Base-by-base conservation (phyloP, 768 basidiomycete species). In the Tricholoma furcatifolium region DNA sequence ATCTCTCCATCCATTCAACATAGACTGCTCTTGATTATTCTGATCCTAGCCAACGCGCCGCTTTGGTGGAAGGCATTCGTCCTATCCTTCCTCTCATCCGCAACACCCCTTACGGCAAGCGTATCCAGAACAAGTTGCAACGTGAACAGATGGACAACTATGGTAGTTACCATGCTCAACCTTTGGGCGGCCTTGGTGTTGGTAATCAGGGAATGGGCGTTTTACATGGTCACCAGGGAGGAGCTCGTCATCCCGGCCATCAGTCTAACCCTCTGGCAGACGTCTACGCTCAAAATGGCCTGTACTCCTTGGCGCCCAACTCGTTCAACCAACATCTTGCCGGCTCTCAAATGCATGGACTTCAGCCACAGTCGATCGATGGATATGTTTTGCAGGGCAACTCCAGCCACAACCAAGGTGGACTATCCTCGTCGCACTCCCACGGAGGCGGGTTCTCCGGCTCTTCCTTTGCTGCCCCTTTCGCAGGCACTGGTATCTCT, bases 91-190 rank as follows among this genome's bases (percentile, higher is more conserved):
- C 97, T 2, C 80, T 98, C 62, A 99, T 99, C 66, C 90, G 97
- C 64, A 99, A 99, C 73, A 99, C 97, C 9, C 97, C 97, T 6
- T 99, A 99, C 62, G 97, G 97, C 61, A 99, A 99, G 77, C 87
- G 97, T 40, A 99, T 99, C 64, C 96, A 98, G 71, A 95, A 94
- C 77, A 98, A 98, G 74, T 76, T 98, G 49, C 95, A 97, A 71
- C 91, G 96, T 53, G 94, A 96, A 72, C 90, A 92, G 62, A 79
- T 88, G 71, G 89, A 90, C 60, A 78, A 74, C 50, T 86, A 77
- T 55, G 77, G 78, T 43, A 77, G 78, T 50, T 84, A 83, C 65
- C 78, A 82, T 53, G 78, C 77, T 64, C 83, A 82, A 61, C 83
- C 83, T 30, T 73, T 88, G 57, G 73, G 80, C 52, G 84, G 79